These are phyloP conservation scores for Macrophomina pseudophaseolina DNA, from an alignment of 2,329 filamentous ascomycete genomes.

Conservation along the genomic window DNA sequence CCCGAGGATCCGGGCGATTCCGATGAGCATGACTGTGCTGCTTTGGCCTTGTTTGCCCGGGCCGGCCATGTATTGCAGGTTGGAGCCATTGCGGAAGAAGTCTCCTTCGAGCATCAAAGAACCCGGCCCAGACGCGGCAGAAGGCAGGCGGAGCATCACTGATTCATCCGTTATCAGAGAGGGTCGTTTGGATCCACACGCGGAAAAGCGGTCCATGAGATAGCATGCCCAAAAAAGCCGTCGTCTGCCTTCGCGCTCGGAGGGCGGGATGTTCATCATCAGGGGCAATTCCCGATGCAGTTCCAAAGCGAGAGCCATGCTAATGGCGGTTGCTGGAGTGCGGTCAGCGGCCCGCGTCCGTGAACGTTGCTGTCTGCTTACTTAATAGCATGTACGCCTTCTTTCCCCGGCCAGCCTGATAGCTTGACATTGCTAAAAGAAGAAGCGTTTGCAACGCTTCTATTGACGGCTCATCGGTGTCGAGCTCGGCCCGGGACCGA, in stretches of 20 bases:
- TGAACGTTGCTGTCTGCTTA: conserved; percentile 44
- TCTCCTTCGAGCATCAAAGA: conserved; percentile 74
- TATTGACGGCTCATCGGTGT: conserved; percentile 80
- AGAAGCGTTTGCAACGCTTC: conserved; percentile 78
- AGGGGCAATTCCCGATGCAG: conserved; percentile 76
- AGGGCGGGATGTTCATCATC: conserved; percentile 64
- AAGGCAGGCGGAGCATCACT: conserved; percentile 75
- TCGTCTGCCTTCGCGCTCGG: conserved; percentile 76
- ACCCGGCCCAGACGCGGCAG: conserved; percentile 69
- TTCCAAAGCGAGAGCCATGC: conserved; percentile 83
- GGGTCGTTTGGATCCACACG: conserved; percentile 80
- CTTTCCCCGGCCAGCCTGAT: conserved; percentile 78
- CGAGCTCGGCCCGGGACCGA: conserved; percentile 72
- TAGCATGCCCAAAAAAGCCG: conserved; percentile 92
- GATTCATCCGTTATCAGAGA: conserved; percentile 80
- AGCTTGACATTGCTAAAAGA: conserved; percentile 76
- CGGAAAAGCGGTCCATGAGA: conserved; percentile 80
- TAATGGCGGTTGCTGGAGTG: conserved; percentile 69
- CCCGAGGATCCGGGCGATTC: conserved; percentile 81
- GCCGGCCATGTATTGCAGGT: conserved; percentile 73
- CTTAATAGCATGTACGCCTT: conserved; percentile 86
- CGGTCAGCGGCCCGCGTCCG: conserved; percentile 30
- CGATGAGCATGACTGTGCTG: conserved; percentile 79
- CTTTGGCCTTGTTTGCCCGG: conserved; percentile 74
- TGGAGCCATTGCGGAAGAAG: conserved; percentile 80